These are phyloP conservation scores for Botrytis fabae DNA, from an alignment of 2,329 filamentous ascomycete species.

Conservation along the genomic window DNA sequence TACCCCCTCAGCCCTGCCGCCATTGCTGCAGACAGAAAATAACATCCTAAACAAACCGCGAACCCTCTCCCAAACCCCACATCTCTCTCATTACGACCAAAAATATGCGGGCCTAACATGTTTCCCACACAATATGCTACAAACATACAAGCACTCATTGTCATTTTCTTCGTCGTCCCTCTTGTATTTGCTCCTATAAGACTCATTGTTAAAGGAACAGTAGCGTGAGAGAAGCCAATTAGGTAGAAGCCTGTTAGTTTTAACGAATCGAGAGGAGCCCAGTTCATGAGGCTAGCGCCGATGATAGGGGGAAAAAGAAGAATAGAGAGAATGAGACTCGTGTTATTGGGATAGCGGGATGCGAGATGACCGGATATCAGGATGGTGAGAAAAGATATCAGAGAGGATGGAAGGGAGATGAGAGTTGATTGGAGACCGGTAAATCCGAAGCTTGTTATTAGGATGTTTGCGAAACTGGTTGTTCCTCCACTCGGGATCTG, in stretches of 20 bases:
- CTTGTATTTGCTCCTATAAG: constrained; percentile 39
- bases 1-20: constrained; percentile 31
- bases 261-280: constrained; percentile 26
- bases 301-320: constrained; percentile 34
- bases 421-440: constrained; percentile 40
- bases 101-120: constrained; percentile 33
- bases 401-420: constrained; percentile 30
- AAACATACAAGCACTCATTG: constrained; percentile 34
- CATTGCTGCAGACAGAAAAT: constrained; percentile 27
- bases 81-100: constrained; percentile 26
- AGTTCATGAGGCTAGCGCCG: constrained; percentile 39
- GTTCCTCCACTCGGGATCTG: constrained; percentile 56
- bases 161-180: constrained; percentile 41
- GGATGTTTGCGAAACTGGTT: constrained; percentile 57
- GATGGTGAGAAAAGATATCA: constrained; percentile 33
- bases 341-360: constrained; percentile 40
- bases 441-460: constrained; percentile 44
- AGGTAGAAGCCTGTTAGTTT: constrained; percentile 40
- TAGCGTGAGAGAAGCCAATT: constrained; percentile 29
- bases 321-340: constrained; percentile 31
- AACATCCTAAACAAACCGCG: constrained; percentile 35
- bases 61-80: constrained; percentile 34
- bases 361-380: constrained; percentile 38
- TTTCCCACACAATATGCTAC: constrained; percentile 36
- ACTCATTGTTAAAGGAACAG: constrained; percentile 39